Evolutionary conservation across 371 early-diverging fungal genomes (phyloP), one percentile per base, ranked within the genome.

Genomic region (Rhizopus microsporus): DNA sequence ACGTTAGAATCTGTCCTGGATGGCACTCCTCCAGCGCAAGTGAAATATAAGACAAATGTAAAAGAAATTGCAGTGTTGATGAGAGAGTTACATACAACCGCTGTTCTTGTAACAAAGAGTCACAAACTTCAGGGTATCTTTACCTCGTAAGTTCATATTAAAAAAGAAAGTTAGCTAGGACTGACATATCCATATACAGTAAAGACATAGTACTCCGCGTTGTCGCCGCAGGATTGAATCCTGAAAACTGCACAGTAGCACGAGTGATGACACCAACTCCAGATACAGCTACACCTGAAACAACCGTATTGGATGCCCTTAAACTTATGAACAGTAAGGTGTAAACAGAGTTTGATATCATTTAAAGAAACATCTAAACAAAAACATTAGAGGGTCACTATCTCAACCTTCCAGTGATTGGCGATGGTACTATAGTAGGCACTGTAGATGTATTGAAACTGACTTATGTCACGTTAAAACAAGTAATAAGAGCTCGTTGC

Each of bases 261-360:
- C 85, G 95, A 62, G 94, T 95, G 13, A 94, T 96, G 96, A 96
- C 97, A 4, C 96, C 96, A 40, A 93, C 94, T 51, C 97, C 97
- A 1, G 96, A 96, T 77, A 89, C 90, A 9, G 92, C 93, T 6
- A 59, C 84, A 43, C 77, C 88, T 7, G 74, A 85, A 38, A 90
- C 89, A 13, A 82, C 93, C 31, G 90, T 96, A 49, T 69, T 95
- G 45, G 95, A 95, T 49, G 97, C 96, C 10, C 81, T 96, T 51
- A 91, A 92, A 74, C 90, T 89, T 69, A 90, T 96, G 88, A 87
- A 96, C 71, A 82, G 88, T 88, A 81, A 55, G 50, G 63, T 33
- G 39, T 37, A 10, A 23, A 12, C 15, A 43, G 15, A n/a, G 9
- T 7, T 43, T 43, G 10, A 17, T 7, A 2, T 43, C 17, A 43